These are phyloP conservation scores for Cetradonia linearis DNA, from an alignment of 495 filamentous ascomycete species.

Conservation along the genomic window DNA sequence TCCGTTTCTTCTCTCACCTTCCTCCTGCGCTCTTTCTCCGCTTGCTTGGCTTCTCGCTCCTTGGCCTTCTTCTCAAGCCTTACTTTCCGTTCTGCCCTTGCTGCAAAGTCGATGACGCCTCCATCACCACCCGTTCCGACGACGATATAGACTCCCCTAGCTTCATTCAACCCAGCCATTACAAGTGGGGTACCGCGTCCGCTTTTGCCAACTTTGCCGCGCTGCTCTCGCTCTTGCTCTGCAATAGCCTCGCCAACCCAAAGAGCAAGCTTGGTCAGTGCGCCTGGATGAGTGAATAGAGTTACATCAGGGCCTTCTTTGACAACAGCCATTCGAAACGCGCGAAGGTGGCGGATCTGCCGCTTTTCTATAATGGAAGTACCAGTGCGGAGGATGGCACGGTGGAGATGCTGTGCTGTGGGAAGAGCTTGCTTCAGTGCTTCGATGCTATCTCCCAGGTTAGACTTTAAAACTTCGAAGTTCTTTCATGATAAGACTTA, in stretches of 20 bases:
- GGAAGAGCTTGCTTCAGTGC: constrained; percentile 66
- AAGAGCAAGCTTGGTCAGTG: constrained; percentile 80
- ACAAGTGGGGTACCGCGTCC: constrained; percentile 77
- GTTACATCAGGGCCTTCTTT: constrained; percentile 86
- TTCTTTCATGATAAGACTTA: constrained; percentile 33
- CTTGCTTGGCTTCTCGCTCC: constrained; percentile 51
- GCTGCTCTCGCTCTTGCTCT: constrained; percentile 70
- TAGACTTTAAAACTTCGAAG: constrained; percentile 31
- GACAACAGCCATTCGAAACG: constrained; percentile 91
- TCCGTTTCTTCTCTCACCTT: constrained; percentile 31
- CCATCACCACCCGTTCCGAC: constrained; percentile 80
- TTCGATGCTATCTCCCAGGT: constrained; percentile 46
- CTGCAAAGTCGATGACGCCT: constrained; percentile 52
- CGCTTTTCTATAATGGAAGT: constrained; percentile 83
- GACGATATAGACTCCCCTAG: constrained; percentile 77
- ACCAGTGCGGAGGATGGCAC: constrained; percentile 87
- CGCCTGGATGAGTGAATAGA: constrained; percentile 83
- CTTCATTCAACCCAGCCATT: constrained; percentile 80
- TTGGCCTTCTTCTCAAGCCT: constrained; percentile 50
- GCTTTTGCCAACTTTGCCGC: constrained; percentile 54
- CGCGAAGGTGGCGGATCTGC: constrained; percentile 81
- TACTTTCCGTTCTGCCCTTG: constrained; percentile 49
- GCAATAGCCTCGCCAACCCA: constrained; percentile 91
- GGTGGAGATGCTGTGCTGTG: constrained; percentile 77
- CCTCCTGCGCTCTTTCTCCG: constrained; percentile 52